A percentile compares a stretch with the other conserved stretches of the same genome.
phyloP scores from a whole-genome alignment of 345 rosid genomes.

The Streptanthus diversifolius region DNA sequence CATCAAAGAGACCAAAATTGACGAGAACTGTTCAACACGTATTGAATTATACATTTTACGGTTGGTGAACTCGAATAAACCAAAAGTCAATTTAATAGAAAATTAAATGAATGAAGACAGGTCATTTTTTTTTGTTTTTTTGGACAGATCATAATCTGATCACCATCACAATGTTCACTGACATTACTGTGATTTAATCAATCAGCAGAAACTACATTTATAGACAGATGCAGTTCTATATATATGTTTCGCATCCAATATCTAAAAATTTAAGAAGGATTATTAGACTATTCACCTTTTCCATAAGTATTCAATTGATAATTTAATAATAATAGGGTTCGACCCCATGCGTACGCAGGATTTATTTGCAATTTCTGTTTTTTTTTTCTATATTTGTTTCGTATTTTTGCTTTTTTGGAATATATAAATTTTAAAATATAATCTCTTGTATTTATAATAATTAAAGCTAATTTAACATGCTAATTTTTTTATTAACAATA shows the following conservation, averaged over 20 bases:
- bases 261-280: not conserved
- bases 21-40: conserved; percentile 30
- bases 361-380: too few relatives aligned
- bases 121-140: not conserved
- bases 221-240: not conserved
- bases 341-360: too few relatives aligned
- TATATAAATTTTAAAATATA: too few relatives aligned
- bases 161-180: conserved; percentile 9
- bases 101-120: not conserved
- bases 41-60: conserved; percentile 1
- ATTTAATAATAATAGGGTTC: too few relatives aligned
- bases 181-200: not conserved
- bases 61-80: not conserved
- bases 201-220: not conserved
- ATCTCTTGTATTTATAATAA: too few relatives aligned
- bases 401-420: too few relatives aligned
- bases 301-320: not conserved
- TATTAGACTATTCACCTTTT: not conserved
- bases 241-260: not conserved
- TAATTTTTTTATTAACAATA: too few relatives aligned
- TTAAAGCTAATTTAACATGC: too few relatives aligned
- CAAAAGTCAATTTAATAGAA: not conserved
- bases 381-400: too few relatives aligned
- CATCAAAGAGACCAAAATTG: conserved; percentile 27
- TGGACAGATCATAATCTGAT: not conserved